Base-by-base conservation (phyloP, 495 filamentous ascomycete genomes). In the Chaetomium tenue region DNA sequence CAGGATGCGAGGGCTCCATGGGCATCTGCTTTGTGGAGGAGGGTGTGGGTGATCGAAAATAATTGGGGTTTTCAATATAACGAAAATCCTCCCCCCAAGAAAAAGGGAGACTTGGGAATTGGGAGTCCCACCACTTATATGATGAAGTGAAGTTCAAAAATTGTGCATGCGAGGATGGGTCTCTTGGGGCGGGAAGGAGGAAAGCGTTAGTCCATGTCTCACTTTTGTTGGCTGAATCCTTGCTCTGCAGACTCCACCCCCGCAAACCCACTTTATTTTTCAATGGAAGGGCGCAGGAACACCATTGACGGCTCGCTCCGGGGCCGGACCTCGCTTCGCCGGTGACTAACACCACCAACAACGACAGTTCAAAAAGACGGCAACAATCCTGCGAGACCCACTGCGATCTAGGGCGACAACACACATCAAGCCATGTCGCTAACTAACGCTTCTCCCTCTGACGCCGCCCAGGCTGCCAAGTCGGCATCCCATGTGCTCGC, bases 401-500 rank as follows among this genome's bases (percentile, higher is more conserved):
- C 15, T n/a, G 6, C 30, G 52, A 54, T 18, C 9, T 3, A 23
- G 30, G 8, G 52, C 18, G 52, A 15, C 28, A 23, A 40, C 9
- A 23, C 30, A 20, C 1, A 33, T 18, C 20, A 23, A 9, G 13
- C 22, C 52, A 93, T 93, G 90, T 91, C 90, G 64, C 76, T 93
- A 58, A 91, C 90, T n/a, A 87, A 86, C 60, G 88, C 85, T 18
- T 83, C 83, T 23, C 87, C 90, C 42, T 71, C 78, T 4, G 87
- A 88, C 65, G 84, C 88, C 22, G 90, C 89, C 33, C 80, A 80
- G 70, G 80, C 85, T 58, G 90, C 89, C 65, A 91, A 89, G 56
- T 76, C 84, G 48, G 87, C 90, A 22, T 91, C 89, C 30, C 86
- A 87, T 70, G 78, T 80, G 58, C 80, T 93, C 20, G 89, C 89